Evolutionary conservation across 768 basidiomycete species (phyloP).

Genomic region (Auricularia heimuer): DNA sequence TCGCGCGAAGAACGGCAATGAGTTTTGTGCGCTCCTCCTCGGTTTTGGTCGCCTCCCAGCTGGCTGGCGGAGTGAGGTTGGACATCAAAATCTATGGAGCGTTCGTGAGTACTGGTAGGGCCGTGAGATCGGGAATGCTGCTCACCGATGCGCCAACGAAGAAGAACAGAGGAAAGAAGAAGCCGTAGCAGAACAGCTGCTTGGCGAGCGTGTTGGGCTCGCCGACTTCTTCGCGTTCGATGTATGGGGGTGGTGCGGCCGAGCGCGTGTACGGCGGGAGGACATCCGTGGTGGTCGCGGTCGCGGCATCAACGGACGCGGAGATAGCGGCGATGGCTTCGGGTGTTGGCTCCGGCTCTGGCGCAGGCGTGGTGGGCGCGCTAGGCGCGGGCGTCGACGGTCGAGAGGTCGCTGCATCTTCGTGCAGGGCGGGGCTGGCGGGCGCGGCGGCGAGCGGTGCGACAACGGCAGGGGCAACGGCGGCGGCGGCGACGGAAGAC

Average conservation of each 20-base stretch:
- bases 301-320: background rate
- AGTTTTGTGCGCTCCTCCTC: slow-evolving; percentile 25
- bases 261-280: background rate
- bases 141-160: slow-evolving; percentile 25
- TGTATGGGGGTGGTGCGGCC: background rate
- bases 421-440: background rate
- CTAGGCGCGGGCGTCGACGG: background rate
- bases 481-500: background rate
- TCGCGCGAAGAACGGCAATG: slow-evolving; percentile 22
- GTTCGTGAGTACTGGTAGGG: background rate
- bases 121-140: background rate
- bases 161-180: slow-evolving; percentile 43
- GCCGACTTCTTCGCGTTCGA: background rate
- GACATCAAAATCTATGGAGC: slow-evolving; percentile 24
- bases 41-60: slow-evolving; percentile 29
- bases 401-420: background rate
- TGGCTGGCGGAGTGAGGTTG: slow-evolving; percentile 29
- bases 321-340: background rate
- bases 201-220: slow-evolving; percentile 35
- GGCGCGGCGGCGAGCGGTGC: background rate
- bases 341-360: background rate
- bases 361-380: background rate
- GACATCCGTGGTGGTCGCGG: background rate
- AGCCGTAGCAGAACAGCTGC: slow-evolving; percentile 42
- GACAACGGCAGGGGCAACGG: background rate